Conservation (phyloP, 495 filamentous ascomycete species). For the Oidiodendron maius region DNA sequence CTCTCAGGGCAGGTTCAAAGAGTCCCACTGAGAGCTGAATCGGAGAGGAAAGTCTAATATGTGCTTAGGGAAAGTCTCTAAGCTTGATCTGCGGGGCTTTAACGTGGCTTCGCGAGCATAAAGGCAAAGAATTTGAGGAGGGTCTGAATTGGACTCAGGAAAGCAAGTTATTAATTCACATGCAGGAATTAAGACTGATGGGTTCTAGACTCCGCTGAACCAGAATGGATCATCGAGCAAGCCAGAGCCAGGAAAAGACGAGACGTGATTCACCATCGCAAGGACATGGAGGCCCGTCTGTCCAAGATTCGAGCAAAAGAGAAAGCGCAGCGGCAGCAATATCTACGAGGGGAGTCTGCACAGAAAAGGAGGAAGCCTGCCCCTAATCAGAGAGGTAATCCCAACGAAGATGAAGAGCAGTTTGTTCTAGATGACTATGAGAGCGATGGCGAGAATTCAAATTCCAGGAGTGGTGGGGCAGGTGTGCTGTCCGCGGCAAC, state of each 20-base stretch:
- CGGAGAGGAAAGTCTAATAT: background rate
- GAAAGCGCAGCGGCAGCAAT: constrained; percentile 47
- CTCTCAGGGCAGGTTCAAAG: too few species aligned
- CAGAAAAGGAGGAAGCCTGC: constrained; percentile 42
- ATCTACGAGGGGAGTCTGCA: constrained; percentile 32
- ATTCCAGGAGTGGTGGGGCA: constrained; percentile 14
- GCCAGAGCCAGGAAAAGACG: constrained; percentile 59
- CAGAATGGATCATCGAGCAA: constrained; percentile 84
- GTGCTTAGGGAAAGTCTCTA: constrained; percentile 82
- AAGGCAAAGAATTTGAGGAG: constrained; percentile 63
- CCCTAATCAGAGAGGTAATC: constrained; percentile 13
- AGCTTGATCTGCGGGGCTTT: constrained; percentile 90
- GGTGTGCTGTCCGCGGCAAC: constrained; percentile 55
- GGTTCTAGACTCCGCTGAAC: constrained; percentile 64
- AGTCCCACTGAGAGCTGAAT: too few species aligned
- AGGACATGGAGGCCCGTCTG: constrained; percentile 66
- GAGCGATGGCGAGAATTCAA: constrained; percentile 50
- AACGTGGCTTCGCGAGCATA: constrained; percentile 88
- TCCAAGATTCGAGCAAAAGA: constrained; percentile 65
- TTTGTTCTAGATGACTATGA: constrained; percentile 79
- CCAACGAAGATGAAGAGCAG: constrained; percentile 56
- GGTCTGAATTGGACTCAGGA: constrained; percentile 29
- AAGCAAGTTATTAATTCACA: constrained; percentile 19
- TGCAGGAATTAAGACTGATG: constrained; percentile 1
- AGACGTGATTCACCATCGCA: constrained; percentile 56